Percentiles rank a stretch among this genome's conserved stretches.
These are phyloP conservation scores for Cercospora janseana DNA, from an alignment of 2,329 filamentous ascomycete species.

Conservation along the genomic window DNA sequence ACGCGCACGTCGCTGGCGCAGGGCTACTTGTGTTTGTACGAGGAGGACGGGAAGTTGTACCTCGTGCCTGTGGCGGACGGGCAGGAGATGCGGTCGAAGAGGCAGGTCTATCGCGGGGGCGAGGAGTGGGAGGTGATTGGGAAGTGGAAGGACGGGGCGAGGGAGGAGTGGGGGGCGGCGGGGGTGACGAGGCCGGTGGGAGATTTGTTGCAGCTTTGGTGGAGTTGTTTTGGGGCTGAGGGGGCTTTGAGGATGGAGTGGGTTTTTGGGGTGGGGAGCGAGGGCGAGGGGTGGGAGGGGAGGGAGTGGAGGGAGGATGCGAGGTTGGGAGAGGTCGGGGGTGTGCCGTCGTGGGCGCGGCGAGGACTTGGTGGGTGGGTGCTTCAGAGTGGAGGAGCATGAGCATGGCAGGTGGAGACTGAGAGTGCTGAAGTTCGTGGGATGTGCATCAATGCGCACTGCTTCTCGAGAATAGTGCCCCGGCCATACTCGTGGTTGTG, in stretches of 20 bases:
- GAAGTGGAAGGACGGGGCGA: background rate
- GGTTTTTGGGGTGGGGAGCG: background rate
- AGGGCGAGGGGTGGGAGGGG: background rate
- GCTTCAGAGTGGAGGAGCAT: background rate
- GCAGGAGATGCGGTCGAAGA: background rate
- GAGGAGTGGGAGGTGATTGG: slow-evolving; percentile 3
- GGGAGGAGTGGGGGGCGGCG: background rate
- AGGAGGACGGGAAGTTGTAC: background rate
- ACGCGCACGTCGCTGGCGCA: background rate
- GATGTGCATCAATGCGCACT: no score
- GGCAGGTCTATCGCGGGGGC: background rate
- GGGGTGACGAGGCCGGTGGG: background rate
- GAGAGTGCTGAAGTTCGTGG: no score
- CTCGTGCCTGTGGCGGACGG: background rate
- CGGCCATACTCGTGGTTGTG: no score
- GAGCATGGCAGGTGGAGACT: no score
- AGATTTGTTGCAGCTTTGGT: slow-evolving; percentile 2
- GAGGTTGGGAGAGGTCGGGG: background rate
- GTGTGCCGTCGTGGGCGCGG: background rate
- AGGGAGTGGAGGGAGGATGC: background rate
- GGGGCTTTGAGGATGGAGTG: background rate
- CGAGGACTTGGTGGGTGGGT: background rate
- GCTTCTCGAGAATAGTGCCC: no score
- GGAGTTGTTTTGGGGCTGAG: background rate
- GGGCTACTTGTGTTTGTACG: background rate